Base-by-base conservation (phyloP, 768 basidiomycete genomes). In the Naganishia vaughanmartiniae region DNA sequence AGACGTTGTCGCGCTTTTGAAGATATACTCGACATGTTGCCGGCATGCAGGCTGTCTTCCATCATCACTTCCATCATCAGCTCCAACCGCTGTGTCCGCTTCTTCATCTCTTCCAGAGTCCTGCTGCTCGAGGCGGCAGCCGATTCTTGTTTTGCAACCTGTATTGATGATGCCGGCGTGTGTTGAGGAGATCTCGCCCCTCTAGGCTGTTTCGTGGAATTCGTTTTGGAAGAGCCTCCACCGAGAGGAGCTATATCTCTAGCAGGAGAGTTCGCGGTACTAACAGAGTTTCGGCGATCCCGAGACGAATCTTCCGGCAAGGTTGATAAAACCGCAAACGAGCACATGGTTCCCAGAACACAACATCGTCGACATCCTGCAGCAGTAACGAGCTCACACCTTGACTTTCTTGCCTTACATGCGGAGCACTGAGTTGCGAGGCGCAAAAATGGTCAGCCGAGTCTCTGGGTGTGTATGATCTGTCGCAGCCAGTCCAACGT, bases 341-440 rank as follows among this genome's bases (percentile, higher is more conserved):
- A 58, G 34, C 57, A 58, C 9, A 7, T 39, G 21, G 57, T 58
- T 33, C 57, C 57, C 3, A 58, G 34, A 21, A 58, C 57, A n/a
- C 57, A 58, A 34, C 57, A 58, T 34, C 57, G 57, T 34, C 57
- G 57, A n/a, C 57, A 58, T 42, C 57, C 57, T 10, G 57, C 34
- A 4, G 57, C 3, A 2, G 57, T 58, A 6, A 58, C 57, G 9
- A 58, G 34, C 39, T 58, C 57, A 24, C 57, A 58, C 2, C 57
- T 34, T 9, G 3, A 3, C 34, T 58, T 58, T 24, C 57, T 31
- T 12, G 57, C 31, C 57, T 58, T 58, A 34, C 57, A 58, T 3
- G 57, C 31, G 2, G 57, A 36, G 24, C 57, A 58, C 57, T 58
- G 34, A 24, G 6, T 3, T 6, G n/a, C 11, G n/a, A 15, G n/a